Conservation (phyloP, 192 early-diverging fungal genomes). For the Mortierella hygrophila region DNA sequence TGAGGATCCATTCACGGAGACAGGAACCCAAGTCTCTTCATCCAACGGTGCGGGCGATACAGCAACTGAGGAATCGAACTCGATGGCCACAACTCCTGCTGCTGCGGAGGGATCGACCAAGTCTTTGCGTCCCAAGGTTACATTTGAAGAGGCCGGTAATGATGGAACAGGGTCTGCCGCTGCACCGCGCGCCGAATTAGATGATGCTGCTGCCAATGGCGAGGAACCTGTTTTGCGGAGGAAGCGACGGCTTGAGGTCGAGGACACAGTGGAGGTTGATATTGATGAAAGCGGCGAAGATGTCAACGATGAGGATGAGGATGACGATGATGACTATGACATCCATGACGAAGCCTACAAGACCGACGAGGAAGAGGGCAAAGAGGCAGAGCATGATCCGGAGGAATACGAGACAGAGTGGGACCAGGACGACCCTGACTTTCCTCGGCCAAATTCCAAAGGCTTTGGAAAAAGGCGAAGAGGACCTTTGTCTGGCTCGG, state of each 20-base stretch:
- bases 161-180: not conserved
- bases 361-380: constrained; percentile 29
- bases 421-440: constrained; percentile 27
- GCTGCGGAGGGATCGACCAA: not conserved
- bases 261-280: constrained; percentile 5
- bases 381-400: constrained; percentile 11
- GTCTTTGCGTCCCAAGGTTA: not conserved
- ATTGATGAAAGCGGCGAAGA: constrained; percentile 23
- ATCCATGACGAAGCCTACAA: constrained; percentile 35
- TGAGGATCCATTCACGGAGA: not conserved
- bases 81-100: not conserved
- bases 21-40: not conserved
- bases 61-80: not conserved
- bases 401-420: constrained; percentile 32
- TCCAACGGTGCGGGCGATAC: not conserved
- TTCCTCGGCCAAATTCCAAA: not conserved
- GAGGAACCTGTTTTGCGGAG: not conserved
- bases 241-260: constrained; percentile 24
- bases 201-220: not conserved
- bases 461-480: constrained; percentile 6
- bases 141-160: constrained; percentile 8
- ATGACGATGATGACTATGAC: constrained; percentile 46
- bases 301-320: constrained; percentile 46
- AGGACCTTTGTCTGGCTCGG: not conserved
- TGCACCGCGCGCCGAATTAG: not conserved